phyloP scores from a whole-genome alignment of 495 filamentous ascomycete genomes.

The Jackrogersella multiformis region DNA sequence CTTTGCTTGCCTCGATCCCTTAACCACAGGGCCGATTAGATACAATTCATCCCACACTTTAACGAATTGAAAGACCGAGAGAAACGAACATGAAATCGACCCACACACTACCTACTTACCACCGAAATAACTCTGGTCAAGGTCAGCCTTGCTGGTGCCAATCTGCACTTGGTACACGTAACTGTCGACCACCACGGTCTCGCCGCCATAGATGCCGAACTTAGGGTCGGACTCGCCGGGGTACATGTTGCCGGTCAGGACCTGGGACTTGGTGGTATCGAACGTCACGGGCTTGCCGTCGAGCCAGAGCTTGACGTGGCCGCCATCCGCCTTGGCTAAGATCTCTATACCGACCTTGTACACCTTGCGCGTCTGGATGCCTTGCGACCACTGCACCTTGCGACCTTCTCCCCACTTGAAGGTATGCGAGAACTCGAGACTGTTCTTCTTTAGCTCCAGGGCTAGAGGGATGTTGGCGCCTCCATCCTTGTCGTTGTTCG shows the following conservation, averaged over 20 bases:
- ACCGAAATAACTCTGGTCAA: conserved; percentile 35
- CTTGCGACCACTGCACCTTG: conserved; percentile 29
- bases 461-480: conserved; percentile 32
- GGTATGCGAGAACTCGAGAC: conserved; percentile 23
- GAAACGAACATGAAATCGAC: neutral
- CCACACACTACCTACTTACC: too few species aligned
- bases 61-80: neutral
- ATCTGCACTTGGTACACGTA: conserved; percentile 37
- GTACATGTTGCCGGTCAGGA: conserved; percentile 29
- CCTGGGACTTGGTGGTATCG: conserved; percentile 26
- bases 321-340: conserved; percentile 18
- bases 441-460: conserved; percentile 14
- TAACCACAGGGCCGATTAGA: neutral
- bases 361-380: conserved; percentile 11
- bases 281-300: conserved; percentile 34
- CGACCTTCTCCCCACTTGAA: conserved; percentile 24
- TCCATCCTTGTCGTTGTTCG: conserved; percentile 26
- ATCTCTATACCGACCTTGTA: conserved; percentile 37
- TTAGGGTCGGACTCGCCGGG: conserved; percentile 31
- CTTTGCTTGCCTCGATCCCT: too few species aligned
- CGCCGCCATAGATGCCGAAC: conserved; percentile 34
- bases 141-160: conserved; percentile 25
- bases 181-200: conserved; percentile 24
- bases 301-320: conserved; percentile 34
- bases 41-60: neutral